Conservation (phyloP, 2,329 filamentous ascomycete genomes). For the Stachybotrys chlorohalonatus region DNA sequence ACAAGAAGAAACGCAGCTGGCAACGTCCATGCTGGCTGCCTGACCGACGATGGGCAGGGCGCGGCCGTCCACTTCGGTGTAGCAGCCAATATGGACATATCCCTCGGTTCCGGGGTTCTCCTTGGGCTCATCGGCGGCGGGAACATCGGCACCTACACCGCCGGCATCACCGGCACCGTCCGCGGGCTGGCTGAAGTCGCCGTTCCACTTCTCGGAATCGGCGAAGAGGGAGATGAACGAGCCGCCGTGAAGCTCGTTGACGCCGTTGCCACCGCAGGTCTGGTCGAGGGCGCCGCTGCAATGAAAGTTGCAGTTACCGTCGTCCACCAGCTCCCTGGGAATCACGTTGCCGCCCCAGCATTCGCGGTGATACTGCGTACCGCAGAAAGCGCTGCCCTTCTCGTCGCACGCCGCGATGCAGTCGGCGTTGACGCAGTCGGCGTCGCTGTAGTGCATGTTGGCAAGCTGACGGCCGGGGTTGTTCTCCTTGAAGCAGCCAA, state of each 20-base stretch:
- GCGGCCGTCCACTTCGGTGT: constrained; percentile 23
- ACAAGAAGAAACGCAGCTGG: constrained; percentile 23
- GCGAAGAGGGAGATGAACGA: constrained; percentile 41
- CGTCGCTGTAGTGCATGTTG: constrained; percentile 28
- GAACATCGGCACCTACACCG: not conserved
- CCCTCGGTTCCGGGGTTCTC: constrained; percentile 28
- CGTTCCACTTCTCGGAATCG: constrained; percentile 18
- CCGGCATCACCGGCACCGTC: constrained; percentile 5
- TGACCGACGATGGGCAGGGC: constrained; percentile 19
- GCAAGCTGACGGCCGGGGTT: constrained; percentile 44
- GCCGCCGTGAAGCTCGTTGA: constrained; percentile 18
- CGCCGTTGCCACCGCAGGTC: constrained; percentile 43
- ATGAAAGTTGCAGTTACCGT: constrained; percentile 39
- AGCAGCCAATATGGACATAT: constrained; percentile 27
- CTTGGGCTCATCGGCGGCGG: constrained; percentile 1
- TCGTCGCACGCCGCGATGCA: constrained; percentile 35
- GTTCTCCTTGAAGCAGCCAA: constrained; percentile 47
- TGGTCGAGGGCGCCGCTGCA: constrained; percentile 40
- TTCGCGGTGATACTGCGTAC: constrained; percentile 39
- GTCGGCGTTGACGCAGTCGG: constrained; percentile 30
- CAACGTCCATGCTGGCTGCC: constrained; percentile 19
- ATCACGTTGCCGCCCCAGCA: constrained; percentile 45
- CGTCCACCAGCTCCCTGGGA: constrained; percentile 31
- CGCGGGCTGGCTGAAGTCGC: constrained; percentile 14
- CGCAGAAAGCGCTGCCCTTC: constrained; percentile 31